These are phyloP conservation scores for Kewa caespitosa DNA, from an alignment of 179 eudicot species.

Conservation along the genomic window DNA sequence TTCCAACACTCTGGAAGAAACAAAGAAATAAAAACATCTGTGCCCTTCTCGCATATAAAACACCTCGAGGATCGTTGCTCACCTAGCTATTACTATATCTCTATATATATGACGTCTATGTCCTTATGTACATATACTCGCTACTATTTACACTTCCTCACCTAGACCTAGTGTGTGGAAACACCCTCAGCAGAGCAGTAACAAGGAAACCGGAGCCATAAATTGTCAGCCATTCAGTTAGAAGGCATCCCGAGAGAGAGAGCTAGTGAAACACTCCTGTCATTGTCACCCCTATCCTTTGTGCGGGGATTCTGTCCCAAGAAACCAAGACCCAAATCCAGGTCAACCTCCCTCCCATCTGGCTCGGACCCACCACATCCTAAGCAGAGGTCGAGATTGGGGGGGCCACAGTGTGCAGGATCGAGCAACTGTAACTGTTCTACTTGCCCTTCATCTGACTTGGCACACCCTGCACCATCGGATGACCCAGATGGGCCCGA, in stretches of 20 bases:
- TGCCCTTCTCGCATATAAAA: slow-evolving; percentile 4
- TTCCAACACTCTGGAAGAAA: background rate
- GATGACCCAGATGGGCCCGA: slow-evolving; percentile 35
- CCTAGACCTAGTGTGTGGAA: slow-evolving; percentile 12
- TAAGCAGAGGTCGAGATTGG: slow-evolving; percentile 29
- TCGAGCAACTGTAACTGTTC: slow-evolving; percentile 25
- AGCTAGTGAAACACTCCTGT: slow-evolving; percentile 14
- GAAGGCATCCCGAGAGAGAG: slow-evolving; percentile 38
- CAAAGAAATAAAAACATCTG: background rate
- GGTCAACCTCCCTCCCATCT: slow-evolving; percentile 13
- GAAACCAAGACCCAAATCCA: slow-evolving; percentile 29
- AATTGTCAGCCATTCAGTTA: slow-evolving; percentile 15
- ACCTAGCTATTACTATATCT: slow-evolving; percentile 21
- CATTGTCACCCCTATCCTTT: background rate
- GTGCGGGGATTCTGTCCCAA: background rate
- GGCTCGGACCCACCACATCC: slow-evolving; percentile 16
- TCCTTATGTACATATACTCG: background rate
- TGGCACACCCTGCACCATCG: slow-evolving; percentile 18
- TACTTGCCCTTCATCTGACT: slow-evolving; percentile 24
- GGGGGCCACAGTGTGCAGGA: slow-evolving; percentile 1
- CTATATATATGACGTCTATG: slow-evolving; percentile 7
- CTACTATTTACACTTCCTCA: slow-evolving; percentile 23
- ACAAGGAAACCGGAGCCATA: slow-evolving; percentile 1
- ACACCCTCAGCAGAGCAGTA: slow-evolving; percentile 4
- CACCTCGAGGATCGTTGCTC: slow-evolving; percentile 5